Evolutionary conservation across 2,329 filamentous ascomycete species (phyloP).

Genomic region (Colletotrichum chlorophyti): DNA sequence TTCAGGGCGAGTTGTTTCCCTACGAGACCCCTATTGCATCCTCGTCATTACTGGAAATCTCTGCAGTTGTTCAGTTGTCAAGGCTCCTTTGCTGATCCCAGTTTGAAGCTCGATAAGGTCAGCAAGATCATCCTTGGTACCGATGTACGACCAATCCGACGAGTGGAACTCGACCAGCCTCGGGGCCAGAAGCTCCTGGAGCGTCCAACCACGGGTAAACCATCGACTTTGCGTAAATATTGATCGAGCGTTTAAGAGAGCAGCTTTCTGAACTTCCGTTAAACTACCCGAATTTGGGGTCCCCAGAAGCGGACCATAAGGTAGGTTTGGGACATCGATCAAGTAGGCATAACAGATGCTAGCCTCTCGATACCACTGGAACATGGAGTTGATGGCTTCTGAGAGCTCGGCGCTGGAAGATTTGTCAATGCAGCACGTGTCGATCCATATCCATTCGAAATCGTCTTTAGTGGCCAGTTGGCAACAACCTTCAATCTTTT

Average conservation of each 20-base stretch:
- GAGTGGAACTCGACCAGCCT: not conserved
- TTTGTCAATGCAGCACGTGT: slow-evolving; percentile 1
- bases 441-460: not conserved
- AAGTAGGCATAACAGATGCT: not conserved
- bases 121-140: not conserved
- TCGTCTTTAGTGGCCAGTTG: not conserved
- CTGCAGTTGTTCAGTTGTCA: no score
- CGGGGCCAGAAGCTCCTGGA: not conserved
- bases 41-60: no score
- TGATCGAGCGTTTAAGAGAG: no score
- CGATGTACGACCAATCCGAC: not conserved
- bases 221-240: no score
- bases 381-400: not conserved
- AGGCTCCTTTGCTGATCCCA: not conserved
- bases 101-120: not conserved
- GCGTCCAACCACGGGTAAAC: not conserved
- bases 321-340: not conserved
- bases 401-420: not conserved
- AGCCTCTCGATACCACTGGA: not conserved
- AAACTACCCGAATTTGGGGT: no score
- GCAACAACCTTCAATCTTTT: not conserved
- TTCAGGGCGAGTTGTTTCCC: not conserved
- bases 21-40: no score
- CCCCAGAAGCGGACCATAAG: not conserved
- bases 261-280: no score